Evolutionary conservation across 2,329 filamentous ascomycete species (phyloP), one percentile per base, ranked within the genome.

Genomic region (Ascochyta koolunga): DNA sequence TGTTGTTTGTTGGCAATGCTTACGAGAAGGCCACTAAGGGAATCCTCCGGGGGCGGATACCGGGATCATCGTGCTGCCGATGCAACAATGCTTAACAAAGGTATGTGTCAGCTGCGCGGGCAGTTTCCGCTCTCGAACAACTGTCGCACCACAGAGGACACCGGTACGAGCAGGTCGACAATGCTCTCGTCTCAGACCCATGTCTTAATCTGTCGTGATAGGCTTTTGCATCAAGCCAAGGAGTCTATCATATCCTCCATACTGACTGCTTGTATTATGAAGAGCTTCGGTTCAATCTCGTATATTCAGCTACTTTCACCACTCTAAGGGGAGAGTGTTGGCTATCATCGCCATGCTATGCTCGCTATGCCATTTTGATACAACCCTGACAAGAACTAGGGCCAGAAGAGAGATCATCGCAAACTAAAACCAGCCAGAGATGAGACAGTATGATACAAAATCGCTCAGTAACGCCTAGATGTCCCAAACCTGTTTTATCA

Each of bases 301-400:
- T 35, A n/a, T 35, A 32, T 44, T 45, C 35, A 27, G 27, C 18
- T 45, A 35, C 45, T 50, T 41, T 27, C n/a, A 38, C 52, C 49
- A 29, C 24, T 31, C 29, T 31, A 55, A 50, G 52, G 40, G 52
- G 52, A 55, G 52, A 47, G 52, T 24, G 25, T 44, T 44, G 50
- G 50, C 50, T 49, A 49, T 40, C 33, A 22, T 39, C 46, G 52
- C 46, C n/a, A 39, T 50, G 41, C 46, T 38, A 42, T n/a, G 37
- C 41, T 41, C 33, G 41, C 37, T 50, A 54, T 54, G 50, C 50
- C 50, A 40, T 47, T 49, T 54, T 55, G 33, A 39, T 55, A 55
- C 52, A 55, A 46, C 35, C 51, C 46, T 24, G 29, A 19, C 21
- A 19, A 22, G 16, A 24, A 22, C 21, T 27, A 46, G 46, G 35